Evolutionary conservation across 345 rosid genomes (phyloP).

Genomic region (Cardiospermum halicacabum): DNA sequence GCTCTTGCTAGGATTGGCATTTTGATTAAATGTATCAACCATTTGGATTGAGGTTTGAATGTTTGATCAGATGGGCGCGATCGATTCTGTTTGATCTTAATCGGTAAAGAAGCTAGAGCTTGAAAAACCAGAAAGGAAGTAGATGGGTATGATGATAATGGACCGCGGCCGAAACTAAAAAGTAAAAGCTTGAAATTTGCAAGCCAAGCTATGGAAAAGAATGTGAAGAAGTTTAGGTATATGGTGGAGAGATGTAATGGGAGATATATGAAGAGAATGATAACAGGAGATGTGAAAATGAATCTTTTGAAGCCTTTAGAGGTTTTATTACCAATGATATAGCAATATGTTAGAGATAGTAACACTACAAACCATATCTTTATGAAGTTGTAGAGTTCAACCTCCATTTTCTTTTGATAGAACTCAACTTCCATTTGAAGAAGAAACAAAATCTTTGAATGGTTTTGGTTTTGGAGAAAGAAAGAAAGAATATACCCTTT

Average conservation of each 20-base stretch:
- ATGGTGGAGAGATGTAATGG: conserved; percentile 32
- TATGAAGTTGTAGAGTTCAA: conserved; percentile 25
- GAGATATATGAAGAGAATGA: conserved; percentile 29
- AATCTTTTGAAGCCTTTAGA: conserved; percentile 37
- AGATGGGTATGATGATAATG: conserved; percentile 27
- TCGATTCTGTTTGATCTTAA: conserved; percentile 34
- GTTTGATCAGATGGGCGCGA: not conserved
- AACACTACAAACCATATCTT: conserved; percentile 31
- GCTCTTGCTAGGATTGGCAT: conserved; percentile 26
- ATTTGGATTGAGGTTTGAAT: too few relatives aligned
- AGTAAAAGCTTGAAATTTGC: conserved; percentile 53
- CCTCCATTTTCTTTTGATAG: not conserved
- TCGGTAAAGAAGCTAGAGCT: conserved; percentile 46
- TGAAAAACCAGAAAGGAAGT: conserved; percentile 37
- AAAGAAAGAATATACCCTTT: too few relatives aligned
- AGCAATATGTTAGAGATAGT: conserved; percentile 28
- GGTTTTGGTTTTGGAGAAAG: too few relatives aligned
- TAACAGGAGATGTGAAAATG: conserved; percentile 25
- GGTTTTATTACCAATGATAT: conserved; percentile 19
- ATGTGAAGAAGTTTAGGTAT: conserved; percentile 28
- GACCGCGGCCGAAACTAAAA: conserved; percentile 45
- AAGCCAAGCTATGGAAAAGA: conserved; percentile 46
- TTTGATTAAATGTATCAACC: conserved; percentile 27
- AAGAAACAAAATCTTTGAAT: too few relatives aligned
- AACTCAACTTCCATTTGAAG: not conserved